phyloP scores from a whole-genome alignment of 352 stramenopile genomes.

The Phytophthora idaei region DNA sequence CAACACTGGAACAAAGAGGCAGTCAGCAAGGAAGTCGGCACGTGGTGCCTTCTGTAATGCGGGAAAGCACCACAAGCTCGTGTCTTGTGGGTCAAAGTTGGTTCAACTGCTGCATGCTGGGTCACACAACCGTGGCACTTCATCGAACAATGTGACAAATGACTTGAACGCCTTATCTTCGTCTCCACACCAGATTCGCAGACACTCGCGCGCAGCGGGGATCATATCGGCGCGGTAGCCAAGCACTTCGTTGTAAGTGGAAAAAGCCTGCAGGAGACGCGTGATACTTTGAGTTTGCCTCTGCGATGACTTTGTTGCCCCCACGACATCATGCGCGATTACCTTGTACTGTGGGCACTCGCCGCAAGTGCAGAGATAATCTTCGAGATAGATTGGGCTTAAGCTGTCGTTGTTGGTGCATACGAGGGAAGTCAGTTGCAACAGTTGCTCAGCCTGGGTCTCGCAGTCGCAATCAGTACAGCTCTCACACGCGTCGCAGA shows the following conservation, averaged over 20 bases:
- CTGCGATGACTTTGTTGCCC: slow-evolving; percentile 26
- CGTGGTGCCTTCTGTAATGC: slow-evolving; percentile 35
- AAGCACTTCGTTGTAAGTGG: slow-evolving; percentile 73
- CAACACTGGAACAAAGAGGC: slow-evolving; percentile 21
- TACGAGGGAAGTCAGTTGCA: slow-evolving; percentile 23
- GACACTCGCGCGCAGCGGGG: slow-evolving; percentile 52
- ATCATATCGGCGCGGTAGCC: slow-evolving; percentile 67
- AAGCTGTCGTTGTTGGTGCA: slow-evolving; percentile 3
- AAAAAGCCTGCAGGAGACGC: slow-evolving; percentile 69
- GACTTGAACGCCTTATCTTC: slow-evolving; percentile 69
- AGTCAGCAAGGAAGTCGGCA: slow-evolving; percentile 5
- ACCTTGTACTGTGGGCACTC: slow-evolving; percentile 63
- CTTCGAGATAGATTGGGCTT: slow-evolving; percentile 47
- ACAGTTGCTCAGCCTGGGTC: slow-evolving; percentile 38
- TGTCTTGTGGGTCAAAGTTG: slow-evolving; percentile 5
- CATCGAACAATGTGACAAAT: slow-evolving; percentile 65
- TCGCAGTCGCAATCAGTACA: slow-evolving; percentile 43
- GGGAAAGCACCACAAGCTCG: slow-evolving; percentile 17
- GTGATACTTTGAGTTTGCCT: slow-evolving; percentile 45
- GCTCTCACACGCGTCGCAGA: slow-evolving; percentile 15
- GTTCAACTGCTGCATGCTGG: slow-evolving; percentile 8
- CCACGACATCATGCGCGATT: slow-evolving; percentile 54
- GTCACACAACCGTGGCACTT: slow-evolving; percentile 50
- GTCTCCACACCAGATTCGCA: slow-evolving; percentile 61
- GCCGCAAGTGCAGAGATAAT: slow-evolving; percentile 70